Conservation (phyloP, 2,329 filamentous ascomycete genomes). For the Alternaria consortialis region DNA sequence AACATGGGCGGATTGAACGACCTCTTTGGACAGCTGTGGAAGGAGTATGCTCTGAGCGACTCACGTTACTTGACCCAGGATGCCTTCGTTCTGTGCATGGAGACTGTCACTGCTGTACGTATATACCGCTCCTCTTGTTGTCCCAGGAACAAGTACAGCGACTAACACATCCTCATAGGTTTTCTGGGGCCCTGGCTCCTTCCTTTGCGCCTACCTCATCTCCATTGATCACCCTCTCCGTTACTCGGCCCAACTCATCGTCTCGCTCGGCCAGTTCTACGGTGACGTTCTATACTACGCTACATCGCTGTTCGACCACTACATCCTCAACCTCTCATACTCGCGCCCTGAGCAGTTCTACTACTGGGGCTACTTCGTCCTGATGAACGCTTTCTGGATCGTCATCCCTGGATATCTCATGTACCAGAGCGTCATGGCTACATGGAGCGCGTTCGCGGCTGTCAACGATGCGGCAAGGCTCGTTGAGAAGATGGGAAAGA, state of each 20-base stretch:
- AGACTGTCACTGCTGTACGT: constrained; percentile 79
- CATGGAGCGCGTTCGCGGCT: constrained; percentile 46
- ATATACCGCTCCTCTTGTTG: neutral
- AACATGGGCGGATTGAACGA: constrained; percentile 73
- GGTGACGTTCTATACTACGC: constrained; percentile 71
- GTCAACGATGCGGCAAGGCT: constrained; percentile 48
- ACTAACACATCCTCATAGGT: constrained; percentile 51
- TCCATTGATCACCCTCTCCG: constrained; percentile 64
- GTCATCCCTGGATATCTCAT: constrained; percentile 61
- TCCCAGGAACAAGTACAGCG: neutral
- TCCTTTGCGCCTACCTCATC: constrained; percentile 65
- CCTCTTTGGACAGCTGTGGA: constrained; percentile 87
- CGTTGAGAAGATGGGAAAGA: constrained; percentile 40
- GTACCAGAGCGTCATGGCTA: constrained; percentile 45
- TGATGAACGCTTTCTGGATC: constrained; percentile 74
- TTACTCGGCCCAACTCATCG: constrained; percentile 67
- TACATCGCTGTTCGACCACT: constrained; percentile 69
- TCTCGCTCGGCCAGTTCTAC: constrained; percentile 71
- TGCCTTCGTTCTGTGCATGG: constrained; percentile 86
- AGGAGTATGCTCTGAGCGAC: constrained; percentile 88
- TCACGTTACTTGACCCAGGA: constrained; percentile 83
- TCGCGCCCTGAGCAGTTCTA: constrained; percentile 70
- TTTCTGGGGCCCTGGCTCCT: constrained; percentile 69
- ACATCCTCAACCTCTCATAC: constrained; percentile 62
- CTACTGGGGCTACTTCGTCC: constrained; percentile 72